Evolutionary conservation across 2,329 filamentous ascomycete species (phyloP).

Genomic region (Fusarium siculi): DNA sequence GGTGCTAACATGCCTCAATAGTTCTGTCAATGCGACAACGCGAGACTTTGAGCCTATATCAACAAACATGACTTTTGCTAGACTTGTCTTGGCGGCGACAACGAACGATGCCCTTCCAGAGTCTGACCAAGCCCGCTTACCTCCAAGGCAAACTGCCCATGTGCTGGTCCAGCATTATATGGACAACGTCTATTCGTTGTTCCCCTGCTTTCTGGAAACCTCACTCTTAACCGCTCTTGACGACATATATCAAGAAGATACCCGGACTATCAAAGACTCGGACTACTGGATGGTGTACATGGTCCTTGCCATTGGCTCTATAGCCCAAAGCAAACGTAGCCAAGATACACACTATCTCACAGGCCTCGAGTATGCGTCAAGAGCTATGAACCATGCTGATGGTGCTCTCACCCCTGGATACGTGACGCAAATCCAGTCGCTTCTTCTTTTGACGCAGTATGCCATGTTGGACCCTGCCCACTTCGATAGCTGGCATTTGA

Average conservation of each 20-base stretch:
- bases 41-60: slow-evolving; percentile 92
- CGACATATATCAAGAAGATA: slow-evolving; percentile 79
- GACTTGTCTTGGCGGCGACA: slow-evolving; percentile 85
- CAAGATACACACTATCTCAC: slow-evolving; percentile 71
- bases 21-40: slow-evolving; percentile 93
- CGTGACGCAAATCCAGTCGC: slow-evolving; percentile 84
- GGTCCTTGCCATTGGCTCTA: slow-evolving; percentile 85
- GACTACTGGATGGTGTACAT: slow-evolving; percentile 91
- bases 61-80: slow-evolving; percentile 91
- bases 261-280: slow-evolving; percentile 69
- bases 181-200: slow-evolving; percentile 80
- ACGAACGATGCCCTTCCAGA: slow-evolving; percentile 77
- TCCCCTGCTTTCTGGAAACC: slow-evolving; percentile 86
- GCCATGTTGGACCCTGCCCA: slow-evolving; percentile 89
- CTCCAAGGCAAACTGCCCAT: slow-evolving; percentile 74
- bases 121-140: slow-evolving; percentile 70
- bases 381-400: slow-evolving; percentile 81
- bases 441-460: slow-evolving; percentile 88
- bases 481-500: slow-evolving; percentile 93
- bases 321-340: slow-evolving; percentile 75
- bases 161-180: slow-evolving; percentile 85
- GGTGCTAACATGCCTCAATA: slow-evolving; percentile 49
- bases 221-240: slow-evolving; percentile 82
- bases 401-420: slow-evolving; percentile 87
- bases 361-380: slow-evolving; percentile 66